These are phyloP conservation scores for Flaveria sonorensis DNA, from an alignment of 129 eudicot genomes.

Conservation along the genomic window DNA sequence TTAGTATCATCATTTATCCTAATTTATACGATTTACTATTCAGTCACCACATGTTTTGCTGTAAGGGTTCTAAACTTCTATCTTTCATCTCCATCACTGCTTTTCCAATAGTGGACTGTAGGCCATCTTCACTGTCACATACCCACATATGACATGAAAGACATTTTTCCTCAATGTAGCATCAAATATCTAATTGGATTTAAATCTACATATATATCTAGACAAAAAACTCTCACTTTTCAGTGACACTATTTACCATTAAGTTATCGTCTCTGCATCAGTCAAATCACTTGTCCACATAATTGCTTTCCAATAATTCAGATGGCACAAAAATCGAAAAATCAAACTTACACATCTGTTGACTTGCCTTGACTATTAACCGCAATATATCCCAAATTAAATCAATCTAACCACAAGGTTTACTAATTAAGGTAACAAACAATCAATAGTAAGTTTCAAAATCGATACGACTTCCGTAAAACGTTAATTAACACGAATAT, in stretches of 20 bases:
- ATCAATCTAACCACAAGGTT: background rate
- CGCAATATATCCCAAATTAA: background rate
- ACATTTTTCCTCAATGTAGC: background rate
- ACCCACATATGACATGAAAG: background rate
- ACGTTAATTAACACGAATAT: background rate
- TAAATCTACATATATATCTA: background rate
- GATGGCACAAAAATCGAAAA: background rate
- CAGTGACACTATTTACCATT: background rate
- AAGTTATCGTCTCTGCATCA: background rate
- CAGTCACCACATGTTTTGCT: background rate
- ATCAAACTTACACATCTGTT: constrained; percentile 3
- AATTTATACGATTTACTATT: background rate
- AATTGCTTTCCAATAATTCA: background rate
- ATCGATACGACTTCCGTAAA: background rate
- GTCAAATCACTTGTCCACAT: background rate
- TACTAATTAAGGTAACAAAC: constrained; percentile 12
- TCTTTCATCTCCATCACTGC: constrained; percentile 8
- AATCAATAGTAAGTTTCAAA: background rate
- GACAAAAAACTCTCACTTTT: background rate
- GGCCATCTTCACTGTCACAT: background rate
- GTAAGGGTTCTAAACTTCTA: background rate
- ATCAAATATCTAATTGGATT: background rate
- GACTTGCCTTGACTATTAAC: background rate
- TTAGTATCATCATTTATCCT: background rate
- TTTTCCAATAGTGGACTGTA: constrained; percentile 16